Evolutionary conservation across 1,139 yeast species (phyloP), one percentile per base, ranked within the genome.

Genomic region (Meyerozyma sp.): DNA sequence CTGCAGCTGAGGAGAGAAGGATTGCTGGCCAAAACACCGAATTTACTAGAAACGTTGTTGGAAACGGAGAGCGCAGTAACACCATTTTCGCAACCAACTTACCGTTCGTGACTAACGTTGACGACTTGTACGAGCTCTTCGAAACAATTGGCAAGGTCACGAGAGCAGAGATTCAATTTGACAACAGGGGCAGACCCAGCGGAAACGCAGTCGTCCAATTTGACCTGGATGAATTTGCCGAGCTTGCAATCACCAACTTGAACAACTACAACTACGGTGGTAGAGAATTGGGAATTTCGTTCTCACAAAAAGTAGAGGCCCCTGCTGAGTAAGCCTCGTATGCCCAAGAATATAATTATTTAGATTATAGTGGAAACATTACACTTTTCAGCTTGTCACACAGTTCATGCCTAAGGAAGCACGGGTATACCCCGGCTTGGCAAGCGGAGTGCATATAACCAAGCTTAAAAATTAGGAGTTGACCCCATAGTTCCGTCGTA

Each of bases 201-300:
- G 98, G 98, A 35, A 70, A 76, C 51, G 97, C 95, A 7, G 93
- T 90, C 37, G 93, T 91, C 36, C 81, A 83, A 60, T 88, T 87
- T 57, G 86, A 79, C 50, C 71, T 75, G 46, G 77, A 73, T 36
- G 89, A 79, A 32, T 72, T 79, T 46, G 95, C 98, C 1, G 85
- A 81, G 42, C 68, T 74, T 46, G 93, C 96, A 42, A 81, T 91
- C 50, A 71, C 71, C 44, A 86, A 84, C 64, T 76, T 91, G 59
- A 74, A 87, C 60, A 81, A 81, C 45, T 90, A 91, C 65, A 81
- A 77, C 52, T 91, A 91, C 58, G 98, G 97, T 54, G 90, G 87
- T 39, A 81, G 95, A 56, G 79, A 77, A 49, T 67, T 90, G 55
- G 69, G 63, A 40, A 77, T 90, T 40, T 69, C 89, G 1, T 90